Evolutionary conservation across 352 stramenopile species (phyloP), one percentile per base, ranked within the genome.

Genomic region (Salisapilia sapeloensis): DNA sequence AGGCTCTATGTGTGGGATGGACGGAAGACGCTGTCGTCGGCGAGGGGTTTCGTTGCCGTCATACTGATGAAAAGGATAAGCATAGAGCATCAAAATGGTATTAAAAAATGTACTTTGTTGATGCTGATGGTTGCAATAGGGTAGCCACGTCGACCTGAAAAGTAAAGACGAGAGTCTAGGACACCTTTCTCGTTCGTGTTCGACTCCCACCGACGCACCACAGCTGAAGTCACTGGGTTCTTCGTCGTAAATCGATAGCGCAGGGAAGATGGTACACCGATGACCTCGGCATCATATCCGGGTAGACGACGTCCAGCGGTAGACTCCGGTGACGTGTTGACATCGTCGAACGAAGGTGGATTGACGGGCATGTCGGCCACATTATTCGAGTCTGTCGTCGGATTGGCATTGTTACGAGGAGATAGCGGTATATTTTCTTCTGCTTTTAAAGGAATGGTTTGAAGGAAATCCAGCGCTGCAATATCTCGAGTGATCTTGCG

Each of bases 401-500:
- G 35, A 7, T n/a, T 14, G 30, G 1, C 6, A 14, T 4, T 13
- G 12, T 18, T 37, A 31, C 3, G 21, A 11, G 29, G 21, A 2
- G 12, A 8, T 12, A 28, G 9, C n/a, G 24, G 9, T 28, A n/a
- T n/a, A 12, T 9, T n/a, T 12, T 28, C 24, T 50, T 18, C 4
- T 29, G 26, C 4, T 16, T 37, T 6, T 75, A 93, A 91, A 25
- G 78, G 65, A 33, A 93, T 90, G 44, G 67, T 87, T 31, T 84
- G 70, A 11, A 93, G 51, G 41, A 93, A 93, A 36, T 91, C 78
- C 15, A 93, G 47, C 16, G 78, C 78, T 12, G 72, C 72, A 26
- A 91, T 91, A 51, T 91, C 75, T 28, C 75, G 69, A 43, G 71
- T 87, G 17, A 82, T 67, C 19, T 82, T 83, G 33, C 70, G 67